Conservation (phyloP, 495 filamentous ascomycete species). For the Terfezia boudieri region DNA sequence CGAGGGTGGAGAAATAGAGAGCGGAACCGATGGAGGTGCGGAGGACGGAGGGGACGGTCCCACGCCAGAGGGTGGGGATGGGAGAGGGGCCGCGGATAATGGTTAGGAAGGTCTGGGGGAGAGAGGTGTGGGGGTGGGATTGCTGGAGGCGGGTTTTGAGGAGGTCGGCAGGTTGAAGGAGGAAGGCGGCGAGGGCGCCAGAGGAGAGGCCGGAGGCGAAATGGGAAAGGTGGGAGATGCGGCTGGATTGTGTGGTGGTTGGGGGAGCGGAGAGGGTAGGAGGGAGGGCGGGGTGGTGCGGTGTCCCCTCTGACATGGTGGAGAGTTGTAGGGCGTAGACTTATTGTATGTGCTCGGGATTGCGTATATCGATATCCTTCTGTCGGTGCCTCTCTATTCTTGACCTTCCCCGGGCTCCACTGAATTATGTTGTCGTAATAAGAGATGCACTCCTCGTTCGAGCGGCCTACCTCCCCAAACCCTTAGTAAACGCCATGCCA, state of each 20-base stretch:
- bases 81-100: slow-evolving; percentile 33
- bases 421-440: too few relatives aligned
- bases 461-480: too few relatives aligned
- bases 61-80: slow-evolving; percentile 64
- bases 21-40: slow-evolving; percentile 84
- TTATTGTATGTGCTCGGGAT: too few relatives aligned
- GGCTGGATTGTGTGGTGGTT: not conserved
- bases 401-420: too few relatives aligned
- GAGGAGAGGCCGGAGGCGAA: slow-evolving; percentile 75
- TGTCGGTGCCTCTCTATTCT: too few relatives aligned
- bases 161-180: slow-evolving; percentile 89
- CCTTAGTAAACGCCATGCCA: too few relatives aligned
- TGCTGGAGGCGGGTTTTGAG: slow-evolving; percentile 88
- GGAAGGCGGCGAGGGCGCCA: slow-evolving; percentile 62
- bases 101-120: slow-evolving; percentile 38
- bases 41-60: slow-evolving; percentile 72
- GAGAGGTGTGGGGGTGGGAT: slow-evolving; percentile 26
- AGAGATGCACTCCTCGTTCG: too few relatives aligned
- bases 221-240: slow-evolving; percentile 40
- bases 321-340: too few relatives aligned
- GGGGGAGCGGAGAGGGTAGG: not conserved
- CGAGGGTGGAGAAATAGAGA: slow-evolving; percentile 80
- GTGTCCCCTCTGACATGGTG: not conserved
- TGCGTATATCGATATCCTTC: too few relatives aligned
- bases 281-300: not conserved